Evolutionary conservation across 305 asterid genomes (phyloP).

Genomic region (Fraxinus velutina): DNA sequence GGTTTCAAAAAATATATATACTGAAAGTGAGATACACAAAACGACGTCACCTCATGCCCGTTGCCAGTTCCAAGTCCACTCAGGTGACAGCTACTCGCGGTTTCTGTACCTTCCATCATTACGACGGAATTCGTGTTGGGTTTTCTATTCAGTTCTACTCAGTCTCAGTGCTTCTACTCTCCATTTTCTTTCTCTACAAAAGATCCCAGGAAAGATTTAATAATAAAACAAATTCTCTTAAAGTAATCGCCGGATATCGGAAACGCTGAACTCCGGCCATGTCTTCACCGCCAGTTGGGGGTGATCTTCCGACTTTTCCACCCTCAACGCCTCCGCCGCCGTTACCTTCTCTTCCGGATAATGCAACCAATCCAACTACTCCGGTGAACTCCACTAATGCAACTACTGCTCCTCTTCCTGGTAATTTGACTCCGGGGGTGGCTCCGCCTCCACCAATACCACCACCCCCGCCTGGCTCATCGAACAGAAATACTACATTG

Average conservation of each 20-base stretch:
- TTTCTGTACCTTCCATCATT: constrained; percentile 21
- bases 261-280: constrained; percentile 32
- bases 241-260: constrained; percentile 8
- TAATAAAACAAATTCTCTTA: background rate
- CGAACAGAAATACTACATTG: constrained; percentile 35
- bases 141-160: background rate
- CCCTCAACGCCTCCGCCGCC: constrained; percentile 25
- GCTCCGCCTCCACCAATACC: constrained; percentile 3
- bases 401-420: constrained; percentile 36
- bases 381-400: constrained; percentile 12
- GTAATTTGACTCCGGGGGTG: constrained; percentile 20
- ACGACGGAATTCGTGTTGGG: background rate
- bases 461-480: constrained; percentile 8
- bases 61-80: constrained; percentile 12
- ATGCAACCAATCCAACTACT: constrained; percentile 13
- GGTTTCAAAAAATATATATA: background rate
- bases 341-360: constrained; percentile 24
- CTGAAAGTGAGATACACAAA: background rate
- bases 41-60: constrained; percentile 33
- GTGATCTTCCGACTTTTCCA: constrained; percentile 29
- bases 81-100: constrained; percentile 25
- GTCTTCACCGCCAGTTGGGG: constrained; percentile 48
- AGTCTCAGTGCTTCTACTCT: background rate
- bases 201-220: background rate
- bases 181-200: background rate